Conservation (phyloP, 305 asterid genomes). For the Fraxinus xanthoxyloides region DNA sequence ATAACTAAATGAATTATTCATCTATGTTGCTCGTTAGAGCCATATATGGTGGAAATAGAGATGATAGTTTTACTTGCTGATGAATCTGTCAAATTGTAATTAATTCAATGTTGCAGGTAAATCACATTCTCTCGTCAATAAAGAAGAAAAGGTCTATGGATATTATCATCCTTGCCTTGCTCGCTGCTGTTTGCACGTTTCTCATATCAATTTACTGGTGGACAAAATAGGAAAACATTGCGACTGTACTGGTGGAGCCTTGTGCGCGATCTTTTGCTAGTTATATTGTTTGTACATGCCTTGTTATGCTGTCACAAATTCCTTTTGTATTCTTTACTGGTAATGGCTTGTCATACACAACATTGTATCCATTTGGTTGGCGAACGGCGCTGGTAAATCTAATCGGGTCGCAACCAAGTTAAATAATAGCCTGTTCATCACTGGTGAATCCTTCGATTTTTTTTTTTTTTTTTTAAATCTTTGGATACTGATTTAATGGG, state of each 20-base stretch:
- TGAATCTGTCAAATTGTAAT: neutral
- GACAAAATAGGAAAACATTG: slow-evolving; percentile 53
- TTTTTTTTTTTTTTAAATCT: neutral
- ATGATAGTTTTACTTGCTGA: neutral
- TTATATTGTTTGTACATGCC: slow-evolving; percentile 40
- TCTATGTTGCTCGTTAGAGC: neutral
- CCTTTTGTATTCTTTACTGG: slow-evolving; percentile 24
- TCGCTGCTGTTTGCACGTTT: slow-evolving; percentile 81
- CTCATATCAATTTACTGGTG: slow-evolving; percentile 89
- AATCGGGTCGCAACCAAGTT: neutral
- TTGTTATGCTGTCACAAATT: slow-evolving; percentile 26
- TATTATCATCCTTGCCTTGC: slow-evolving; percentile 80
- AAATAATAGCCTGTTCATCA: neutral
- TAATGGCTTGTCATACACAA: slow-evolving; percentile 16
- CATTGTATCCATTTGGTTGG: slow-evolving; percentile 9
- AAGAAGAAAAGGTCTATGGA: slow-evolving; percentile 97
- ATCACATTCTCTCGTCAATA: slow-evolving; percentile 70
- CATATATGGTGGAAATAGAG: slow-evolving; percentile 7
- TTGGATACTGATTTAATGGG: neutral
- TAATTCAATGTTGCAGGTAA: slow-evolving; percentile 54
- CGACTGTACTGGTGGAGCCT: slow-evolving; percentile 20
- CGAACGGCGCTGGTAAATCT: neutral
- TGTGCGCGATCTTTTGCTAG: slow-evolving; percentile 26
- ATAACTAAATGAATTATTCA: neutral
- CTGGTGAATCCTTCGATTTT: neutral